Conservation (phyloP, 352 stramenopile species). For the Pythium utonaiense region DNA sequence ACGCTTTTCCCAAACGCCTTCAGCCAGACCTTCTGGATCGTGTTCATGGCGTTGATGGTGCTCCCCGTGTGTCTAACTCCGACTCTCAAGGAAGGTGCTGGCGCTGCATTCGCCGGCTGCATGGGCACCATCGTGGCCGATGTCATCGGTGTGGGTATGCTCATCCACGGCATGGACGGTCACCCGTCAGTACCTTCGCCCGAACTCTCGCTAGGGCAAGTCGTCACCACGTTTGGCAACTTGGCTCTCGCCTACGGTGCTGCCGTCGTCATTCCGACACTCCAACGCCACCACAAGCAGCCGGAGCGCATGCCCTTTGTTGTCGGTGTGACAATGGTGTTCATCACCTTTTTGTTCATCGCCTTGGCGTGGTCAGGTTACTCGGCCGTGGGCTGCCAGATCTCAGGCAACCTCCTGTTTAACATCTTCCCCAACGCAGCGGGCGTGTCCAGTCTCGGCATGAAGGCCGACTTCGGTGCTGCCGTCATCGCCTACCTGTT, state of each 20-base stretch:
- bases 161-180: conserved; percentile 25
- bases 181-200: conserved; percentile 7
- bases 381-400: conserved; percentile 25
- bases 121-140: conserved; percentile 30
- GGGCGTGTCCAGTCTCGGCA: conserved; percentile 21
- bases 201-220: conserved; percentile 19
- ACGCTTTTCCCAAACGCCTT: conserved; percentile 24
- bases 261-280: conserved; percentile 28
- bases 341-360: conserved; percentile 30
- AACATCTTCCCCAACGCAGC: conserved; percentile 3
- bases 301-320: conserved; percentile 30
- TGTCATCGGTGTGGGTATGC: conserved; percentile 19
- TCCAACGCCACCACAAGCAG: conserved; percentile 30
- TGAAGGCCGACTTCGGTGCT: conserved; percentile 11
- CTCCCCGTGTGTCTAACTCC: conserved; percentile 27
- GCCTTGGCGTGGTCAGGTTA: conserved; percentile 24
- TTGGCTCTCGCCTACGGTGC: conserved; percentile 31
- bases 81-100: conserved; percentile 29
- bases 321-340: conserved; percentile 23
- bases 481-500: conserved; percentile 31
- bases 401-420: conserved; percentile 33
- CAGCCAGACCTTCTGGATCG: conserved; percentile 24
- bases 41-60: conserved; percentile 28
- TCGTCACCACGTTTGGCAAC: conserved; percentile 30
- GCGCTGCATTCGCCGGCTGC: conserved; percentile 23